Evolutionary conservation across 805 yeast genomes (phyloP), one percentile per base, ranked within the genome.

Genomic region (Yarrowia sp.): DNA sequence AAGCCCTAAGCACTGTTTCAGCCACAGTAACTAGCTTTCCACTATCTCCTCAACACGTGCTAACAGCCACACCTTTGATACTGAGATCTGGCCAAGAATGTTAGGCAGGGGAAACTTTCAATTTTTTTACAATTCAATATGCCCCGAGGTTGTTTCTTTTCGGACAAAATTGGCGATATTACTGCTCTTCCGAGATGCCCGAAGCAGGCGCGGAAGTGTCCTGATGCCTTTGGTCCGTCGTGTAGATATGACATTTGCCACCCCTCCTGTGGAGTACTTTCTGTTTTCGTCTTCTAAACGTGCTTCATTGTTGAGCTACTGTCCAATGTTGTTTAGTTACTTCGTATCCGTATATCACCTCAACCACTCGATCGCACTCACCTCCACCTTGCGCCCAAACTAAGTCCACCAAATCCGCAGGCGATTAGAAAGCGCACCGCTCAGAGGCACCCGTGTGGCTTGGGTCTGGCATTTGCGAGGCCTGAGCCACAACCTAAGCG

Each of bases 101-200:
- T 44, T 44, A 44, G 51, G 51, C 51, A 44, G 51, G 51, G 51
- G 51, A 44, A 44, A 19, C 51, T 44, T 44, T 44, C 4, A n/a
- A 35, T n/a, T n/a, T n/a, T n/a, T n/a, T n/a, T n/a, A n/a, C n/a
- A n/a, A n/a, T n/a, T n/a, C n/a, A 27, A 12, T 27, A 12, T 9
- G 29, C 8, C 29, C 10, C 29, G 39, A 8, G n/a, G 9, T 35
- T 32, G 36, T 9, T 14, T 33, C 18, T n/a, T 44, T 44, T 27
- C 9, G 49, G 49, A 16, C 8, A 44, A 18, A 6, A 7, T 44
- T 44, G 49, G 33, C 49, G 49, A 44, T 44, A 44, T 44, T 44
- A 44, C 25, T 27, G 29, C 29, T 27, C 29, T 27, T 27, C n/a
- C n/a, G n/a, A n/a, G n/a, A n/a, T n/a, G n/a, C n/a, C n/a, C n/a